Evolutionary conservation across 441 rosid genomes (phyloP), one percentile per base, ranked within the genome.

Genomic region (Geranium incanum): DNA sequence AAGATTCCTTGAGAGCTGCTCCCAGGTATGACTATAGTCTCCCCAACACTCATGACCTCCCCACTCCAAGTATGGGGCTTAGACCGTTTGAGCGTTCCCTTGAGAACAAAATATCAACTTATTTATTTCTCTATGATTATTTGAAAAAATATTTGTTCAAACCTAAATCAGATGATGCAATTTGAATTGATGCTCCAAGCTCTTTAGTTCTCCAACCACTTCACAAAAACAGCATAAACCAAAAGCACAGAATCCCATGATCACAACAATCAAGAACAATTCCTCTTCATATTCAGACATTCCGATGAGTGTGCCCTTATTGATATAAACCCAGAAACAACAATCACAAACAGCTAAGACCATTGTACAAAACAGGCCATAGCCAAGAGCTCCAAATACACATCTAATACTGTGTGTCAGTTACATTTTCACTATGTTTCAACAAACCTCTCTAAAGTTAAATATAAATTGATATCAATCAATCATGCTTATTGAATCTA

Each of bases 401-500:
- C 33, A 48, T 9, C n/a, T 9, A 48, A 8, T 45, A 45, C 52
- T 45, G n/a, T 45, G 33, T 28, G 1, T 28, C 33, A 28, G 33
- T 28, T 45, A 45, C 52, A 45, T 45, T 48, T 12, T 9, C 55
- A 48, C n/a, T n/a, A 9, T 11, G n/a, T 12, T 48, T 48, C 55
- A 48, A 9, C n/a, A 48, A 48, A 48, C 33, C 33, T 28, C 33
- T 28, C 33, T 28, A 38, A 38, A 4, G 48, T 41, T 1, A 6
- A 41, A 11, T 41, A 50, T 50, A 12, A 50, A 50, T n/a, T 50
- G 57, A 50, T n/a, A 12, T 12, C 15, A 11, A 50, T 12, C 16
- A 16, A 50, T 12, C 16, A 16, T 0, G 62, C 7, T 71, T 69
- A 70, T 72, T 74, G 4, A 28, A 41, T 36, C 41, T 16, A 52